Percentiles rank a stretch among this genome's conserved stretches.
Evolutionary conservation across 106 monocot genomes (phyloP).

Genomic region (Iris macrosiphon): DNA sequence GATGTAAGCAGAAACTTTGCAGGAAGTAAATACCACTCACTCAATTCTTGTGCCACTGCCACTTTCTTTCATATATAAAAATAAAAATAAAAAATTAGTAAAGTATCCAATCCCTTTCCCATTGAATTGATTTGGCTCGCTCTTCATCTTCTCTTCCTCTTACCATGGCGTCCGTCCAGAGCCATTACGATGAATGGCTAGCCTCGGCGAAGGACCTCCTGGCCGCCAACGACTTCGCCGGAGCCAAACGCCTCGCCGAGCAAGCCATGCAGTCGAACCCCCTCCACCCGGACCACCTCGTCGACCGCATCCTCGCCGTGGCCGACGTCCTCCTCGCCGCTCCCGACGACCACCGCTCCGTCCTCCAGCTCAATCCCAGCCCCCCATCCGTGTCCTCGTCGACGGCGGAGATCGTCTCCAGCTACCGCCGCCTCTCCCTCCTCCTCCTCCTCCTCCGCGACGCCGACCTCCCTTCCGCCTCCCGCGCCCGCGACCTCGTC

Average conservation of each 20-base stretch:
- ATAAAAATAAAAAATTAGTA: too few species aligned
- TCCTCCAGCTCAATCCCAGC: slow-evolving; percentile 37
- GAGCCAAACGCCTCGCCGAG: slow-evolving; percentile 7
- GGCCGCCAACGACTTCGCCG: background rate
- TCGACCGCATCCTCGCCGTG: slow-evolving; percentile 49
- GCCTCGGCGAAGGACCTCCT: slow-evolving; percentile 5
- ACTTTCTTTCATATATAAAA: too few species aligned
- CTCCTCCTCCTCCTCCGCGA: slow-evolving; percentile 41
- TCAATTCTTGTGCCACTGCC: too few species aligned
- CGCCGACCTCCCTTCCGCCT: slow-evolving; percentile 31
- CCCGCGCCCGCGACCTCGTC: slow-evolving; percentile 31
- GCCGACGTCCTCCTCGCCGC: slow-evolving; percentile 65
- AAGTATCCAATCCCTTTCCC: too few species aligned
- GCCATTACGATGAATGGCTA: too few species aligned
- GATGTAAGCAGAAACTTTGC: too few species aligned
- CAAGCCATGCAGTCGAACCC: slow-evolving; percentile 5
- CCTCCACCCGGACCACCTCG: slow-evolving; percentile 25
- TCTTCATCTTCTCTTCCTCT: too few species aligned
- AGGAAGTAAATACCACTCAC: too few species aligned
- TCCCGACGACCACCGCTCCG: slow-evolving; percentile 52
- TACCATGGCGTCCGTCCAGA: slow-evolving; percentile 43
- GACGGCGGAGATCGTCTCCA: slow-evolving; percentile 13
- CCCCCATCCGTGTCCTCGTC: background rate
- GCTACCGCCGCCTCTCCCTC: slow-evolving; percentile 57
- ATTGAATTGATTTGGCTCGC: too few species aligned